Conservation (phyloP, 1,284 basidiomycete species). For the Ustilago hordei region DNA sequence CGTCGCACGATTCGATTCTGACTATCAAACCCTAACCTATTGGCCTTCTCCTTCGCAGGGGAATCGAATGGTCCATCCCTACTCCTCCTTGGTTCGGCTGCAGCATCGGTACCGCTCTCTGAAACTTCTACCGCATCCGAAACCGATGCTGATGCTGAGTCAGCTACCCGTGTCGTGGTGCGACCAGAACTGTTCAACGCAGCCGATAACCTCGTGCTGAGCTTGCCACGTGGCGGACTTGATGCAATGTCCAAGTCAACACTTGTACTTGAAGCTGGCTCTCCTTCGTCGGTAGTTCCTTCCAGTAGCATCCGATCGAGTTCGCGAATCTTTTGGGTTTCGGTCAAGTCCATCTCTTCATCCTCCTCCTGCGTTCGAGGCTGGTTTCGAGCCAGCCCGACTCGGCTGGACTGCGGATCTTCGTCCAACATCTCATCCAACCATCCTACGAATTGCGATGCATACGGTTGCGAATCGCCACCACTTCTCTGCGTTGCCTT, state of each 20-base stretch:
- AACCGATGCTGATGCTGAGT: not conserved
- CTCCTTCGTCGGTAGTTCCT: constrained; percentile 7
- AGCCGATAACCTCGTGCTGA: constrained; percentile 24
- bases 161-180: not conserved
- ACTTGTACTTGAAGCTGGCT: constrained; percentile 5
- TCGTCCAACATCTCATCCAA: constrained; percentile 44
- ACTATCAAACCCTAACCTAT: constrained; percentile 43
- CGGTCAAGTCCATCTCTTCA: constrained; percentile 17
- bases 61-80: constrained; percentile 41
- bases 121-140: constrained; percentile 6
- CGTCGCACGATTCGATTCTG: constrained; percentile 43
- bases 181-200: constrained; percentile 31
- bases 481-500: constrained; percentile 13
- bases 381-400: not conserved
- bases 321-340: constrained; percentile 35
- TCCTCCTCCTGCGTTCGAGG: not conserved
- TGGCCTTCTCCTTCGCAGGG: constrained; percentile 38
- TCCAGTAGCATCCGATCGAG: constrained; percentile 32
- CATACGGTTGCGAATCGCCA: constrained; percentile 31
- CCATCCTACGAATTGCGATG: constrained; percentile 41
- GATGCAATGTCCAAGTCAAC: constrained; percentile 39
- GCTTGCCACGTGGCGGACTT: constrained; percentile 34
- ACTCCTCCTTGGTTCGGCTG: constrained; percentile 3
- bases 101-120: constrained; percentile 18
- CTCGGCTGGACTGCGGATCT: constrained; percentile 5